Evolutionary conservation across 176 grass and related monocot genomes (phyloP), one percentile per base, ranked within the genome.

Genomic region (Avena atlantica): DNA sequence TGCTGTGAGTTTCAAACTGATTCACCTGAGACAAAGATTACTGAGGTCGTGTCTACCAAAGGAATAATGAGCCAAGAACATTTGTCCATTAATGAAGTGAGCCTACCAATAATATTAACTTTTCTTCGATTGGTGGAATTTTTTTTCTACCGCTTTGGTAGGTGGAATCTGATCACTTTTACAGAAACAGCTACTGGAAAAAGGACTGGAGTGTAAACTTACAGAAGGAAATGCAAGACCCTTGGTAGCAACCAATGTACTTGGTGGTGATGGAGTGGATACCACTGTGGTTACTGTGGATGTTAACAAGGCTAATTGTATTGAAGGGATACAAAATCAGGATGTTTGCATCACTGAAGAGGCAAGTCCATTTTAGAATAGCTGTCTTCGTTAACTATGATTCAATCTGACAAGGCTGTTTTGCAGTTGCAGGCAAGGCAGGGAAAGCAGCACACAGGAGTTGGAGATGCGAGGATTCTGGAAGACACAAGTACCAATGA

Each of bases 61-160:
- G 75, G 48, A 83, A 60, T 57, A 50, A 74, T 87, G 36, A 68
- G 75, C 25, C 17, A 83, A 24, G 48, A 84, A 62, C 57, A 36
- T 68, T 68, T 66, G 65, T 51, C 80, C 64, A 50, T 75, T 9
- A 79, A 87, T 60, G 80, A 83, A 84, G 85, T 91, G 81, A 87
- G 89, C 84, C 14, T 66, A 84, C 57, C 19, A 74, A n/a, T 37
- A 69, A 67, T 78, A 74, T 66, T 3, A n/a, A 9, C 4, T 87
- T 84, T 29, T 83, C 16, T 80, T 87, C 74, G 65, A 65, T 83
- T 74, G 70, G 20, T 79, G 17, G 47, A 72, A 31, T 70, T 34
- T 31, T 31, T 17, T 8, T 67, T 67, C 40, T 67, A 36, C 64
- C 27, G 29, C 12, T 87, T 87, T 74, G 65, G 48, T 79, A 59